phyloP scores from a whole-genome alignment of 2,329 filamentous ascomycete genomes.

The Lomentospora prolificans region DNA sequence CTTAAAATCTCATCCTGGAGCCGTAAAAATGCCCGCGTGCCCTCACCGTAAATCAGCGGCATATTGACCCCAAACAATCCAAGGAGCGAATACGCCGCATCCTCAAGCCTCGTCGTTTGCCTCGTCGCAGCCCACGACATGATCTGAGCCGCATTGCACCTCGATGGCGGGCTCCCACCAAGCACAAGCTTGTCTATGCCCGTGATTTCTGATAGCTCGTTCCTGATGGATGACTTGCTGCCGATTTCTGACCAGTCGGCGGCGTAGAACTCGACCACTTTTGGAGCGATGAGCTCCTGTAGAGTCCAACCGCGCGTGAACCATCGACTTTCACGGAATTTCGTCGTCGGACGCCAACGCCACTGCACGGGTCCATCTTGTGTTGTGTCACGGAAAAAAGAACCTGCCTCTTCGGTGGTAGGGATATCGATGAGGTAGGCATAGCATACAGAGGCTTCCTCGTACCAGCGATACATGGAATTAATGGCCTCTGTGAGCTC shows the following conservation, averaged over 20 bases:
- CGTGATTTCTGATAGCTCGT: slow-evolving; percentile 3
- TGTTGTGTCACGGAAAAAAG: not conserved
- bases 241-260: slow-evolving; percentile 5
- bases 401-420: not conserved
- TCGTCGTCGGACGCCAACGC: not conserved
- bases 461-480: slow-evolving; percentile 15
- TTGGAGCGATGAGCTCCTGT: slow-evolving; percentile 12
- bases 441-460: slow-evolving; percentile 11
- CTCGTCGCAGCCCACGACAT: slow-evolving; percentile 25
- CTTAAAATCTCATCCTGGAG: slow-evolving; percentile 24
- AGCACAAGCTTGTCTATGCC: not conserved
- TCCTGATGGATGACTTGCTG: not conserved
- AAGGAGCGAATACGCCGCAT: slow-evolving; percentile 24
- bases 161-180: not conserved
- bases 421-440: slow-evolving; percentile 13
- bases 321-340: slow-evolving; percentile 8
- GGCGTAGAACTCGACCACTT: slow-evolving; percentile 10
- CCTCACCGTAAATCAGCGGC: slow-evolving; percentile 25
- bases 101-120: slow-evolving; percentile 19
- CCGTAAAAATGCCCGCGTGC: slow-evolving; percentile 19
- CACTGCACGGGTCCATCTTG: not conserved
- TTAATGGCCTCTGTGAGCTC: slow-evolving; percentile 16
- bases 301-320: slow-evolving; percentile 12
- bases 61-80: slow-evolving; percentile 25
- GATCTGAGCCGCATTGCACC: slow-evolving; percentile 16